A percentile compares a stretch with the other conserved stretches of the same genome.
Conservation (phyloP, 306 rosid genomes). For the Quillaja saponaria region DNA sequence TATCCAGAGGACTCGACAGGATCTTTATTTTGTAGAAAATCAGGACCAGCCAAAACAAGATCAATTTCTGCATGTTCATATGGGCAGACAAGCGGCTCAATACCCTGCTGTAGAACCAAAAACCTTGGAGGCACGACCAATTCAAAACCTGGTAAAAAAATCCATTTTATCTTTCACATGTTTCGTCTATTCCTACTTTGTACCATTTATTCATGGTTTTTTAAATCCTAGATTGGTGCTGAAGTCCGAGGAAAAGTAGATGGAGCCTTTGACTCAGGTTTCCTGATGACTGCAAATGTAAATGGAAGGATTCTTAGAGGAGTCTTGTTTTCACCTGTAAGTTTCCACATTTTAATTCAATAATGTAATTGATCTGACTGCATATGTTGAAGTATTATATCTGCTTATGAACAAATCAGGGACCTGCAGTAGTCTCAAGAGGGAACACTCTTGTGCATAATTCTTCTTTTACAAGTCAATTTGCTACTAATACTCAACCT, state of each 20-base stretch:
- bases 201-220: conserved; percentile 10
- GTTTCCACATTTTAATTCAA: conserved; percentile 22
- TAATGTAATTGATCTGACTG: neutral
- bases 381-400: neutral
- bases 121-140: conserved; percentile 34
- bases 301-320: conserved; percentile 78
- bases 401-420: conserved; percentile 38
- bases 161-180: conserved; percentile 2
- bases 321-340: conserved; percentile 85
- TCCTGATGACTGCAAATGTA: conserved; percentile 78
- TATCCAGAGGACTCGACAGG: conserved; percentile 39
- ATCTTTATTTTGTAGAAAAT: conserved; percentile 41
- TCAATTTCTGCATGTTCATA: conserved; percentile 31
- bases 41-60: conserved; percentile 48
- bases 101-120: conserved; percentile 30
- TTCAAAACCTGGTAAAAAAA: conserved; percentile 45
- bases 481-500: conserved; percentile 33
- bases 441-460: conserved; percentile 44
- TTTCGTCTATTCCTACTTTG: neutral
- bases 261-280: conserved; percentile 83
- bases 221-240: conserved; percentile 67
- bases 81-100: conserved; percentile 36
- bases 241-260: conserved; percentile 88
- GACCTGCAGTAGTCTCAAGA: conserved; percentile 40
- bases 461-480: conserved; percentile 23